These are phyloP conservation scores for Fagopyrum tataricum DNA, from an alignment of 148 eudicot genomes.

Conservation along the genomic window DNA sequence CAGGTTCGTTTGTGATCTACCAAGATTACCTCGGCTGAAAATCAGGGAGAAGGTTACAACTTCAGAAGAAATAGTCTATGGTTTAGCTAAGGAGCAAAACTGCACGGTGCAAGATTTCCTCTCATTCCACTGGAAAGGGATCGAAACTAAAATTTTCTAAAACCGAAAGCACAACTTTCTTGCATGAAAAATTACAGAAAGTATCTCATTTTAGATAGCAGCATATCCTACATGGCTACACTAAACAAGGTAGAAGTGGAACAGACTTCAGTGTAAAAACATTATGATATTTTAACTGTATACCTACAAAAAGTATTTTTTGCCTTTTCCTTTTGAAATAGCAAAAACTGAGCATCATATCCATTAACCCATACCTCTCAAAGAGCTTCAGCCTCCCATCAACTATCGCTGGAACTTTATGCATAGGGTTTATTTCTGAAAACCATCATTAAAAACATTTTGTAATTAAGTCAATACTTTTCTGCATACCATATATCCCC, in stretches of 20 bases:
- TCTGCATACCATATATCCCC: neutral
- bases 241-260: neutral
- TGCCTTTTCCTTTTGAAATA: neutral
- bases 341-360: neutral
- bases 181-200: neutral
- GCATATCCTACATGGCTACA: neutral
- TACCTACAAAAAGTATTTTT: too few species aligned
- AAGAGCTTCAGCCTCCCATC: conserved; percentile 84
- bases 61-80: neutral
- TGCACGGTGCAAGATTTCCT: neutral
- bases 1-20: neutral
- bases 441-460: conserved; percentile 9
- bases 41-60: neutral
- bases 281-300: neutral
- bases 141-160: neutral
- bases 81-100: neutral
- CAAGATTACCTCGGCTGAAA: neutral
- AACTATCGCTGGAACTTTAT: conserved; percentile 65
- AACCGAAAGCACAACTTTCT: neutral
- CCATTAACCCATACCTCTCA: conserved; percentile 78
- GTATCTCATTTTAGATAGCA: neutral
- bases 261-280: neutral
- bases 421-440: conserved; percentile 72
- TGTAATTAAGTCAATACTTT: neutral
- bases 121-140: neutral